Conservation (phyloP, 2,329 filamentous ascomycete species). For the Penicillium brasilianum region DNA sequence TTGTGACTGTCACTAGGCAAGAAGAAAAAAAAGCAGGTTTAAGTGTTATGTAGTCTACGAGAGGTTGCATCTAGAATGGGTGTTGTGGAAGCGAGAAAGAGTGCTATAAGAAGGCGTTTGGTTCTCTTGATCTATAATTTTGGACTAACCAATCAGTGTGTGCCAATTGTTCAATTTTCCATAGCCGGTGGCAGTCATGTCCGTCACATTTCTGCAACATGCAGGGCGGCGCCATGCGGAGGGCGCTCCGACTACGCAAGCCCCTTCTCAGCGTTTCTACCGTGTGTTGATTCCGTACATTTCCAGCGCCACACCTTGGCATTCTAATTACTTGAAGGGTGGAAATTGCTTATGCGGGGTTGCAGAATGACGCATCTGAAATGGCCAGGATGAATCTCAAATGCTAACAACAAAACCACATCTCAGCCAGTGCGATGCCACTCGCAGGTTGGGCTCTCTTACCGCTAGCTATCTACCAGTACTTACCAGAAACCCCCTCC, state of each 20-base stretch:
- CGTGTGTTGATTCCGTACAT: neutral
- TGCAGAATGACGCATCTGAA: neutral
- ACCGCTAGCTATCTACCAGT: neutral
- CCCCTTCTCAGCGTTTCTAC: neutral
- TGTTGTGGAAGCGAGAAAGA: neutral
- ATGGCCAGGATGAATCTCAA: conserved; percentile 1
- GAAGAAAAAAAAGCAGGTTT: neutral
- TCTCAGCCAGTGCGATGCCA: neutral
- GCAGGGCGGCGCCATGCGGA: conserved; percentile 10
- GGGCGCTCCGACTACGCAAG: conserved; percentile 11
- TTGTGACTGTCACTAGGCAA: neutral
- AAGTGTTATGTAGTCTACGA: neutral
- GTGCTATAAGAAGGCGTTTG: neutral
- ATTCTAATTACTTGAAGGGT: neutral
- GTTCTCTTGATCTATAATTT: neutral
- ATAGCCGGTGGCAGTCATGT: neutral
- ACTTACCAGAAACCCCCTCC: neutral
- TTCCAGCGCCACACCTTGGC: neutral
- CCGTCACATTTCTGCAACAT: conserved; percentile 15
- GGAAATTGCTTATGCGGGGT: conserved; percentile 2
- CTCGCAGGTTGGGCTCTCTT: neutral
- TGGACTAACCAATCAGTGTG: conserved; percentile 8
- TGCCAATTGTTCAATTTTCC: conserved; percentile 3
- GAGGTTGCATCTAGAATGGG: conserved; percentile 5
- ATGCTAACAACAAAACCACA: neutral